A percentile compares a stretch with the other conserved stretches of the same genome.
phyloP scores from a whole-genome alignment of 441 rosid genomes.

The Adansonia rubrostipa region DNA sequence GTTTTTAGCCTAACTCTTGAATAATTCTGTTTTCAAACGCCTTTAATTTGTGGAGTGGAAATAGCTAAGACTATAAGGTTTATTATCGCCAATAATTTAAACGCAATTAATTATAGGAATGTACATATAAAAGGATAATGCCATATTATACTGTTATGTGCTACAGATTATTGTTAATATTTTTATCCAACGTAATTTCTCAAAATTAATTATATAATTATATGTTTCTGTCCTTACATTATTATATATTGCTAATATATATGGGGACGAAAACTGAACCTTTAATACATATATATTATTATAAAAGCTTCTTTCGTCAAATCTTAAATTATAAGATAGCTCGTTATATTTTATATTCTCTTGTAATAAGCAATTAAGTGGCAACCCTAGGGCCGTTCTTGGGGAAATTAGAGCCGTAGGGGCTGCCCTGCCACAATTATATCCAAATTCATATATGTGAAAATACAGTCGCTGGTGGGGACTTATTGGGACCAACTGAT shows the following conservation, averaged over 20 bases:
- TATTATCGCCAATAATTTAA: neutral
- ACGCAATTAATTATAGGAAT: no score
- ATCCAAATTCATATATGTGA: neutral
- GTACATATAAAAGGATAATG: no score
- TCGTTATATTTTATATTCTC: neutral
- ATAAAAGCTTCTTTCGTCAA: neutral
- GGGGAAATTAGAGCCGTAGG: neutral
- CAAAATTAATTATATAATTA: no score
- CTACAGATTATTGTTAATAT: no score
- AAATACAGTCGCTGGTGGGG: neutral
- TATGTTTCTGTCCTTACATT: no score
- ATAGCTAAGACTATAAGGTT: neutral
- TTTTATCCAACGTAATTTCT: no score
- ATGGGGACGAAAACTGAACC: no score
- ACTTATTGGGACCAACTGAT: neutral
- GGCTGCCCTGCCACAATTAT: neutral
- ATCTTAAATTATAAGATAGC: neutral
- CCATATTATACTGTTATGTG: no score
- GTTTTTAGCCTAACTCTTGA: neutral
- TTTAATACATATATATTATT: no score
- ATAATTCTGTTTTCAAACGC: neutral
- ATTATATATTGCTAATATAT: no score
- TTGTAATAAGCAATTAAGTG: neutral
- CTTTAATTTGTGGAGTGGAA: neutral
- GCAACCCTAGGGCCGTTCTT: neutral